Conservation (phyloP, 495 filamentous ascomycete species). For the Xylaria nigripes region DNA sequence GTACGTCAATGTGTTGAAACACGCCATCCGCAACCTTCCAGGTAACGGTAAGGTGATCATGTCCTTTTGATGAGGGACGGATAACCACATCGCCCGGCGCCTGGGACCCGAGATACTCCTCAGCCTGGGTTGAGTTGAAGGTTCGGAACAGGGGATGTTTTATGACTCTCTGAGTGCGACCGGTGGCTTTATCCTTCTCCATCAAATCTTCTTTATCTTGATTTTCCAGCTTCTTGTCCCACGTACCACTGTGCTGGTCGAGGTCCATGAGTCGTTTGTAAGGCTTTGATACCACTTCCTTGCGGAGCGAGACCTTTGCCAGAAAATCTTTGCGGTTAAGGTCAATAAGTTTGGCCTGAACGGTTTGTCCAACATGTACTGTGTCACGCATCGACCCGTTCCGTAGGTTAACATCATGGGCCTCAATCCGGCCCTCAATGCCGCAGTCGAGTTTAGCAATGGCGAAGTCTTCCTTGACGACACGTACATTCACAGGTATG, state of each 20-base stretch:
- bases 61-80: slow-evolving; percentile 85
- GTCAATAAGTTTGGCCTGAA: slow-evolving; percentile 77
- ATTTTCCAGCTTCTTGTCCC: slow-evolving; percentile 75
- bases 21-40: slow-evolving; percentile 97
- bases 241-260: slow-evolving; percentile 54
- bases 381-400: slow-evolving; percentile 41
- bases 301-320: slow-evolving; percentile 73
- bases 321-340: slow-evolving; percentile 75
- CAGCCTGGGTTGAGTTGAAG: slow-evolving; percentile 87
- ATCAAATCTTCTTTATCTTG: slow-evolving; percentile 67
- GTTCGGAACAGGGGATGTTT: slow-evolving; percentile 92
- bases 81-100: slow-evolving; percentile 86
- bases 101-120: slow-evolving; percentile 83
- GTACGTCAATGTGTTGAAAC: slow-evolving; percentile 94
- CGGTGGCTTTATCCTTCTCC: slow-evolving; percentile 71
- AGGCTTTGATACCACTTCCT: slow-evolving; percentile 66
- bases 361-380: slow-evolving; percentile 68
- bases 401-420: slow-evolving; percentile 60
- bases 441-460: slow-evolving; percentile 91
- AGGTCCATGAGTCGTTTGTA: slow-evolving; percentile 58
- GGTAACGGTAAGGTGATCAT: slow-evolving; percentile 89
- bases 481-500: slow-evolving; percentile 77
- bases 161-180: slow-evolving; percentile 84
- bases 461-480: slow-evolving; percentile 83
- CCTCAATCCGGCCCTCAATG: slow-evolving; percentile 76